Base-by-base conservation (phyloP, 768 basidiomycete species). In the Boletellus emodensis region DNA sequence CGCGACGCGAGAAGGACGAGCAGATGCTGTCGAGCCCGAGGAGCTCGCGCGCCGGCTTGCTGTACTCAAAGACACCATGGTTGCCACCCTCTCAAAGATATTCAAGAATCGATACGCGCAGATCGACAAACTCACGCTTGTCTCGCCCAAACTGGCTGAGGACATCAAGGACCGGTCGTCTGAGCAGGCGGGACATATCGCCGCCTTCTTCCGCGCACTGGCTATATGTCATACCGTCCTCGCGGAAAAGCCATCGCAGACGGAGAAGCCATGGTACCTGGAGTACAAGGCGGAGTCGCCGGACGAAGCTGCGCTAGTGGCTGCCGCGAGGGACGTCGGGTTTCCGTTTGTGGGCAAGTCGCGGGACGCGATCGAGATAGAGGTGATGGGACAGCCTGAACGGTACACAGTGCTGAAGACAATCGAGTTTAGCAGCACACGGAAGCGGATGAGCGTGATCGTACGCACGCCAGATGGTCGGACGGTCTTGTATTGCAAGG, bases 261-360 rank as follows among this genome's bases (percentile, higher is more conserved):
- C 76, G 48, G 71, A 71, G 20, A 69, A 82, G 4, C 88, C 90
- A 0, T 81, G 77, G 63, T 64, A 72, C 9, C 63, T 95, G 48
- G 81, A 87, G 51, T 98, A 97, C 76, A 98, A 97, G 70, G 95
- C 95, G 4, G 94, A 99, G 71, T 90, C 87, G 4, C 94, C 93
- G 0, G 94, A 97, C 62, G 95, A 97, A 65, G 91, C 93, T 18
- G 95, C 95, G 12, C 77, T 98, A 32, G 95, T 98, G 9, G 85
- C 79, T 28, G 92, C 90, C 9, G 94, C 95, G 14, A 78, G 94
- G 34, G 95, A 98, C 64, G 85, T 85, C 5, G 95, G 95, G 0
- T 98, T 96, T 66, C 88, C 90, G 1, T 98, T 96, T 70, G 69
- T 96, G 38, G 77, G 75, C 57, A 85, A 84, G 66, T 75, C 79